Evolutionary conservation across 345 rosid species (phyloP), one percentile per base, ranked within the genome.

Genomic region (Bruguiera gymnorhiza): DNA sequence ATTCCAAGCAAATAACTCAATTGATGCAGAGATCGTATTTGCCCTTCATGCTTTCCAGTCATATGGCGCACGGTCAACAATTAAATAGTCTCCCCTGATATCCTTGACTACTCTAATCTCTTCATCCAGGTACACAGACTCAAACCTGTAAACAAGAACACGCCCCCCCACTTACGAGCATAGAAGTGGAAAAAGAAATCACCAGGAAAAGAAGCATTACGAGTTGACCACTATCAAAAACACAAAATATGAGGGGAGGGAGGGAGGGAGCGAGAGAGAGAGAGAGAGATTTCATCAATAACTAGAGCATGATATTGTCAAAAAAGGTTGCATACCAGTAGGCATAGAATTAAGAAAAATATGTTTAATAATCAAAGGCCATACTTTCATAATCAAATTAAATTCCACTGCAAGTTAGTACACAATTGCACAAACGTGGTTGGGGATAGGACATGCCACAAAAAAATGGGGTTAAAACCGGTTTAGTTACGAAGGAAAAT

Each of bases 21-120:
- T 4, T 13, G 4, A 13, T 61, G 58, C 8, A 55, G 31, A 39
- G 55, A 66, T 29, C 32, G 4, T 26, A 20, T 15, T 43, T 53
- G 11, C 30, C 37, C 15, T 64, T 85, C 86, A 85, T 68, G 82
- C 87, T 61, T 65, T 82, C 91, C 91, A 87, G 31, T 58, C 31
- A 77, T 81, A 87, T 27, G 92, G 84, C 62, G 89, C 91, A 26
- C 82, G 87, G 20, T 86, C 89, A 61, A 88, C 91, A 67, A 89
- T 69, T 68, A 89, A 76, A 82, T 87, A 87, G 69, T 89, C 92
- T 77, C 84, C 89, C 74, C 91, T 86, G 62, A 87, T 85, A 80
- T 89, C 96, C 69, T 87, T 89, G 75, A 79, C 96, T 57, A 87
- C 93, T 79, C 96, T 83, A 59, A 89, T 82, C 37, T 89, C 93